These are phyloP conservation scores for Peziza echinospora DNA, from an alignment of 495 filamentous ascomycete genomes.

Conservation along the genomic window DNA sequence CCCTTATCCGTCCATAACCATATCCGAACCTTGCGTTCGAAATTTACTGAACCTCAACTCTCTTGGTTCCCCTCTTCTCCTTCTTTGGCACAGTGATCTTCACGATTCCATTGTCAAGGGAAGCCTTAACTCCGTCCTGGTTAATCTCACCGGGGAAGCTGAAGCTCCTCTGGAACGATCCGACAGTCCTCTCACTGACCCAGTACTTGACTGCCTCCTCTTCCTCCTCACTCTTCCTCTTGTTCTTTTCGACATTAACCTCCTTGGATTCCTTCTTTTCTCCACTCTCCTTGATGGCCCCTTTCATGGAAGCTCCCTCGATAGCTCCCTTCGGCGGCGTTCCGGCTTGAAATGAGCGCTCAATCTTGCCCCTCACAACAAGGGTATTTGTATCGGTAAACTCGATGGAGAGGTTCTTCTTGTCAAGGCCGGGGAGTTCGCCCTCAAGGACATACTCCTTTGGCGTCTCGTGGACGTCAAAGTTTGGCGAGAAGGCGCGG, in stretches of 20 bases:
- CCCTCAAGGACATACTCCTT: constrained; percentile 60
- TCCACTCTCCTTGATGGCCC: constrained; percentile 21
- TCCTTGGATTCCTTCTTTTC: constrained; percentile 22
- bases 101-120: constrained; percentile 53
- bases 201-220: constrained; percentile 33
- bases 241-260: constrained; percentile 10
- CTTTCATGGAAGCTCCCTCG: constrained; percentile 12
- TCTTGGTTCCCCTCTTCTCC: constrained; percentile 28
- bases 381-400: constrained; percentile 65
- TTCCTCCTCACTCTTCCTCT: constrained; percentile 18
- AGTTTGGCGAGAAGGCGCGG: constrained; percentile 41
- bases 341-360: constrained; percentile 31
- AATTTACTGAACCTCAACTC: constrained; percentile 35
- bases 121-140: constrained; percentile 54
- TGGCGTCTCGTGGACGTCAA: constrained; percentile 54
- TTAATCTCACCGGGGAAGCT: constrained; percentile 53
- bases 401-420: constrained; percentile 58
- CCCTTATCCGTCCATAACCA: too few relatives aligned
- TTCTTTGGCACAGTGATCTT: constrained; percentile 57
- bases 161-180: constrained; percentile 62
- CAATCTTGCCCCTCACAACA: constrained; percentile 44
- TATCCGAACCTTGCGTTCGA: too few relatives aligned
- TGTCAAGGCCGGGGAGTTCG: constrained; percentile 66
- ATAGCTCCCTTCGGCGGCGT: constrained; percentile 22
- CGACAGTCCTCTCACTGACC: constrained; percentile 58